Evolutionary conservation across 495 filamentous ascomycete genomes (phyloP).

Genomic region (Cladorrhinum samala): DNA sequence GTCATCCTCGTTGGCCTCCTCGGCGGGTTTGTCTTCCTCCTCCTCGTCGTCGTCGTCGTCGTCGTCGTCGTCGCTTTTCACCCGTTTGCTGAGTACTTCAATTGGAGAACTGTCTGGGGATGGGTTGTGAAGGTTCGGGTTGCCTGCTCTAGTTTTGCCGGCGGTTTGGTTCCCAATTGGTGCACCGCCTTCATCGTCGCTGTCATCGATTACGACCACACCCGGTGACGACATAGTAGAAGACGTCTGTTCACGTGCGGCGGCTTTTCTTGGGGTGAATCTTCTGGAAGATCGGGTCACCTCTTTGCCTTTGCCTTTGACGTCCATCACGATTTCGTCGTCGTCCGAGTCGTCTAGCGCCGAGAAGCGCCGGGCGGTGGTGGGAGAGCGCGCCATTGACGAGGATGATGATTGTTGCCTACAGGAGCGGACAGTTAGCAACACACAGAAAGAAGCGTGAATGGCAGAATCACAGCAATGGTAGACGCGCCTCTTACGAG

Average conservation of each 20-base stretch:
- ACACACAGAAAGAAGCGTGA: neutral
- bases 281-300: constrained; percentile 8
- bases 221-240: neutral
- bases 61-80: neutral
- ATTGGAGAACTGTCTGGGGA: neutral
- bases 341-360: constrained; percentile 10
- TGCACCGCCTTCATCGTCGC: neutral
- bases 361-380: neutral
- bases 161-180: too few relatives aligned
- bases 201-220: constrained; percentile 1
- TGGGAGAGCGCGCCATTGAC: neutral
- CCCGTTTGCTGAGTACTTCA: neutral
- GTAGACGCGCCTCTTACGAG: neutral
- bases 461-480: neutral
- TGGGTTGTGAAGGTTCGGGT: neutral
- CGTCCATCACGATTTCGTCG: constrained; percentile 23
- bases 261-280: constrained; percentile 1
- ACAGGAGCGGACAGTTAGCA: neutral
- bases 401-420: neutral
- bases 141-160: too few relatives aligned
- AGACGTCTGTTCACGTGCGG: neutral
- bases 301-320: constrained; percentile 30
- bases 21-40: constrained; percentile 39
- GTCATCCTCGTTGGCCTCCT: constrained; percentile 75
- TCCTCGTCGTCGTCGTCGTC: constrained; percentile 2